Evolutionary conservation across 495 filamentous ascomycete genomes (phyloP), one percentile per base, ranked within the genome.

Genomic region (Hapsidospora chrysogenum): DNA sequence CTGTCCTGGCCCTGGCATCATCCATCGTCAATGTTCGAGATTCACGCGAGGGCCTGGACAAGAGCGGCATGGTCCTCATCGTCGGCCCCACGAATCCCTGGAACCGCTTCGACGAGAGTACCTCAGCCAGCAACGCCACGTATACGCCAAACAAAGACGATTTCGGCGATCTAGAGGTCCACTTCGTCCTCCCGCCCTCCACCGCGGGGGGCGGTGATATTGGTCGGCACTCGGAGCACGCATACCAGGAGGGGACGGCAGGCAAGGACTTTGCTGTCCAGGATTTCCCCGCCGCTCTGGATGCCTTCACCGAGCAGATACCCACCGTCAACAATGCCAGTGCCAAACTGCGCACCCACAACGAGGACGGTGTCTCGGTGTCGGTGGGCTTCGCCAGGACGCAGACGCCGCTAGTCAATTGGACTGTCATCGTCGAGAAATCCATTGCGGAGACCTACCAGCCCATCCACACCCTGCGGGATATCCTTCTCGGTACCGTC

Each of bases 381-480:
- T 74, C 80, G 3, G 72, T 82, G 2, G 83, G 82, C 17, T 82
- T 67, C 36, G 78, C 82, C 13, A 63, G 75, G 9, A 71, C 76
- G 1, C 61, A 63, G 31, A 78, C 61, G 11, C 43, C 56, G 1
- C 49, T 93, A 20, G 77, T 77, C 13, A 66, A 84, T 39, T 94
- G 85, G 85, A 70, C 78, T 13, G 59, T 94, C 7, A 42, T 93
- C 2, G 68, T 92, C 9, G 86, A 93, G 47, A 76, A 87, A 51
- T 63, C 72, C 9, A 68, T 68, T 31, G 43, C 49, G 23, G 85
- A 93, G 46, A 83, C 83, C 6, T 80, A 72, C 53, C 61, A 62
- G n/a, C 78, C 84, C 1, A 83, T 94, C 20, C 43, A 61, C 23
- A 69, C 71, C 14, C 63, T 93, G 16, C 69, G 80, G 19, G 74